A percentile compares a stretch with the other conserved stretches of the same genome.
These are phyloP conservation scores for Galium porrigens DNA, from an alignment of 305 asterid genomes.

Conservation along the genomic window DNA sequence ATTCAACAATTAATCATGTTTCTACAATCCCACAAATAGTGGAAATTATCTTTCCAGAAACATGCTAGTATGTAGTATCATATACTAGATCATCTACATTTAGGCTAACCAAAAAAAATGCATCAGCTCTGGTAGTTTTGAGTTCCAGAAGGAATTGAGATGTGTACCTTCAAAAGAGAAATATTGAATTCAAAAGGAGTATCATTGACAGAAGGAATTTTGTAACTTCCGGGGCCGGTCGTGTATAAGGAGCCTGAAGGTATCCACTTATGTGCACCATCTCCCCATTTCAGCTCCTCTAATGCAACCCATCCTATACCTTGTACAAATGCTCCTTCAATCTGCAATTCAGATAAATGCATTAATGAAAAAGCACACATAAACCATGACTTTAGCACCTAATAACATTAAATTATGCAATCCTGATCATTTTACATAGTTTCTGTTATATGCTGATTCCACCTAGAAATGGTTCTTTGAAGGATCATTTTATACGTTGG, in stretches of 20 bases:
- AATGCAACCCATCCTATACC: constrained; percentile 93
- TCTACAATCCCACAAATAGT: background rate
- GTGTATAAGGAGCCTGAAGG: constrained; percentile 62
- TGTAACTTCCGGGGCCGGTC: constrained; percentile 79
- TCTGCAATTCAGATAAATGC: constrained; percentile 25
- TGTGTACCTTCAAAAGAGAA: constrained; percentile 70
- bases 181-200: constrained; percentile 65
- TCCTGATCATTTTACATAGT: background rate
- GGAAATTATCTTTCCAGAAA: background rate
- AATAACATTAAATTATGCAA: background rate
- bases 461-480: background rate
- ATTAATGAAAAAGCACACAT: background rate
- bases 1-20: background rate
- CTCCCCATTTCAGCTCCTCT: constrained; percentile 97
- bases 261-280: constrained; percentile 71
- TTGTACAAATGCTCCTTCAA: constrained; percentile 89
- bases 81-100: background rate
- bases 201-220: constrained; percentile 77
- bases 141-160: background rate
- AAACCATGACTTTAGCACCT: background rate
- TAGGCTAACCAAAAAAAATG: background rate
- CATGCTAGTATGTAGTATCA: background rate
- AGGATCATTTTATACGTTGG: background rate
- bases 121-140: background rate
- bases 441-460: background rate